These are phyloP conservation scores for Arachis monticola DNA, from an alignment of 331 rosid genomes.

Conservation along the genomic window DNA sequence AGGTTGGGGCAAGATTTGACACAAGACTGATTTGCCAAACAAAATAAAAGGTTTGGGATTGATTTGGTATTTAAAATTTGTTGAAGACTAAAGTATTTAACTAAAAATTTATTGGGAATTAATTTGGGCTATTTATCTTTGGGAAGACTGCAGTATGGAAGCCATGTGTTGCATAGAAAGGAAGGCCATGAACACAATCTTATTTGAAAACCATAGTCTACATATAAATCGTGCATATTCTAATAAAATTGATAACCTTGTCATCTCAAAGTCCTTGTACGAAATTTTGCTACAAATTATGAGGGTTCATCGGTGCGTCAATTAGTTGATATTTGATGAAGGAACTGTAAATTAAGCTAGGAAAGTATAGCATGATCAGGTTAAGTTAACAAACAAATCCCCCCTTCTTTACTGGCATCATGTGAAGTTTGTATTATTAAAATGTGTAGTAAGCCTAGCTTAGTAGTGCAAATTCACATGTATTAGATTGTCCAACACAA, in stretches of 20 bases:
- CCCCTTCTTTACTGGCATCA: neutral
- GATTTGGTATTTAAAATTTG: too few relatives aligned
- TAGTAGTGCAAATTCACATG: neutral
- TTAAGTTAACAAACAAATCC: neutral
- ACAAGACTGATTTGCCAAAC: too few relatives aligned
- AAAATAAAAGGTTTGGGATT: too few relatives aligned
- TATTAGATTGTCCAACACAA: neutral
- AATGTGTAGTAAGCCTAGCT: neutral
- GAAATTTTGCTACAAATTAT: constrained; percentile 8
- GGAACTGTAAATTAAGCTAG: neutral
- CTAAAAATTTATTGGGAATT: too few relatives aligned
- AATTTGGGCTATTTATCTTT: too few relatives aligned
- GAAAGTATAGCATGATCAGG: neutral
- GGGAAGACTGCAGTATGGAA: constrained; percentile 11
- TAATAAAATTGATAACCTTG: constrained; percentile 7
- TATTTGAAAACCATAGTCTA: neutral
- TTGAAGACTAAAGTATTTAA: too few relatives aligned
- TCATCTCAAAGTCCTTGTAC: constrained; percentile 15
- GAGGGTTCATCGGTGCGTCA: neutral
- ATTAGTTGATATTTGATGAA: neutral
- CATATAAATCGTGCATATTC: neutral
- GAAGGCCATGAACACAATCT: constrained; percentile 6
- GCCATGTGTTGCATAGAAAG: neutral
- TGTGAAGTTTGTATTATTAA: neutral
- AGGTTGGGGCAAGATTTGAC: too few relatives aligned